phyloP scores from a whole-genome alignment of 2,329 filamentous ascomycete genomes.

The Penicillium sp. region DNA sequence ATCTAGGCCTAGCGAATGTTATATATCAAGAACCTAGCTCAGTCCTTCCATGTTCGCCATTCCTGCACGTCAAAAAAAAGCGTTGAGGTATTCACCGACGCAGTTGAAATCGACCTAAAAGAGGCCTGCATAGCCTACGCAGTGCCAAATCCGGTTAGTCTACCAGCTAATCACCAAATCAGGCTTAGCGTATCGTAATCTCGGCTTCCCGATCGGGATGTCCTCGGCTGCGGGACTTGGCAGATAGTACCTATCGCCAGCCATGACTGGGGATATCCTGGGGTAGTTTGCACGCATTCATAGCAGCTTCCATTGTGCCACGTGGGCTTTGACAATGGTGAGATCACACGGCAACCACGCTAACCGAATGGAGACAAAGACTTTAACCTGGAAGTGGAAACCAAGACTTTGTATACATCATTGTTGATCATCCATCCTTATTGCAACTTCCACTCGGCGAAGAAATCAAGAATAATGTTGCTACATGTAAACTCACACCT shows the following conservation, averaged over 20 bases:
- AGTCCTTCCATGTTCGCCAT: not conserved
- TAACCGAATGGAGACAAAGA: no score
- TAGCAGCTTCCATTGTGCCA: no score
- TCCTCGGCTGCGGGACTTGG: not conserved
- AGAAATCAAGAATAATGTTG: no score
- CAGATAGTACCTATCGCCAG: not conserved
- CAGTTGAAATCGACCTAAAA: not conserved
- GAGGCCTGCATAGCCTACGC: constrained; percentile 9
- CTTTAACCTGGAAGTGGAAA: no score
- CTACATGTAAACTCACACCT: no score
- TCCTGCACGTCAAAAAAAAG: not conserved
- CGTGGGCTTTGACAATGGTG: no score
- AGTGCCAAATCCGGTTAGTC: constrained; percentile 1
- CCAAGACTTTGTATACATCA: no score
- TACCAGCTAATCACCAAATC: not conserved
- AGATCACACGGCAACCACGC: no score
- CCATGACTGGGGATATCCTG: not conserved
- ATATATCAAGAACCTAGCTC: not conserved
- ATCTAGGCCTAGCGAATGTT: not conserved
- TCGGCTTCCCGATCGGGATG: constrained; percentile 2
- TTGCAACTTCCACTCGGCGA: no score
- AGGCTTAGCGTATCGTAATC: constrained; percentile 4
- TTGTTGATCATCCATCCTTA: no score
- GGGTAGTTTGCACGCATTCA: not conserved
- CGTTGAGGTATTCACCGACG: not conserved